phyloP scores from a whole-genome alignment of 2,329 filamentous ascomycete genomes.

The Plenodomus lindquistii region DNA sequence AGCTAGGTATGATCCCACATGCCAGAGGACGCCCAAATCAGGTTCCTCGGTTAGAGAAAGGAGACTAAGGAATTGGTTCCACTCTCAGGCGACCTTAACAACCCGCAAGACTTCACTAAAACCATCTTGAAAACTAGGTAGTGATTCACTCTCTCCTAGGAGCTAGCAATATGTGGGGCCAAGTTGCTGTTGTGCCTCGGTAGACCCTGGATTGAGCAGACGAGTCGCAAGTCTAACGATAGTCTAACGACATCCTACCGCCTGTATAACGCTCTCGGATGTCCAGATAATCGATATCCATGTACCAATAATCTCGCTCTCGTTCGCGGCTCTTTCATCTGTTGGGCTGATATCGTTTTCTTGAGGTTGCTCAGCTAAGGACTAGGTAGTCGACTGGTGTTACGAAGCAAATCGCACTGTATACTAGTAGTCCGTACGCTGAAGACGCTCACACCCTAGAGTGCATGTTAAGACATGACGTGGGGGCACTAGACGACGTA shows the following conservation, averaged over 20 bases:
- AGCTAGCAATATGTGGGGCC: no score
- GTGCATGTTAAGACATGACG: neutral
- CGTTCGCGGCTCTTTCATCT: neutral
- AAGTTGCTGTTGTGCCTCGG: neutral
- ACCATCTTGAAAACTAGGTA: neutral
- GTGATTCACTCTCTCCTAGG: no score
- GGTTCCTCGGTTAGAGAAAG: neutral
- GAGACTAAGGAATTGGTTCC: neutral
- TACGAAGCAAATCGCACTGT: no score
- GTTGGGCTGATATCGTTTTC: neutral
- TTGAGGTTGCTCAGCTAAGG: no score
- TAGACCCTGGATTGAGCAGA: neutral
- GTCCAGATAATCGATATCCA: neutral
- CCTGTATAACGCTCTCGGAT: neutral
- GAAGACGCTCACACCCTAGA: no score
- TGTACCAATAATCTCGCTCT: neutral
- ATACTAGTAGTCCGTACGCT: no score
- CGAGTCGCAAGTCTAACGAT: neutral
- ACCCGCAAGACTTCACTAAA: no score
- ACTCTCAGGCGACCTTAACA: neutral
- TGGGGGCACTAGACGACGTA: no score
- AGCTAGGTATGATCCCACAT: no score
- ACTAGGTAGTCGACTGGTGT: no score
- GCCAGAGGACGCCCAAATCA: neutral
- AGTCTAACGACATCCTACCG: neutral